phyloP scores from a whole-genome alignment of 108 stramenopile species.

The Skeletonema grethae region DNA sequence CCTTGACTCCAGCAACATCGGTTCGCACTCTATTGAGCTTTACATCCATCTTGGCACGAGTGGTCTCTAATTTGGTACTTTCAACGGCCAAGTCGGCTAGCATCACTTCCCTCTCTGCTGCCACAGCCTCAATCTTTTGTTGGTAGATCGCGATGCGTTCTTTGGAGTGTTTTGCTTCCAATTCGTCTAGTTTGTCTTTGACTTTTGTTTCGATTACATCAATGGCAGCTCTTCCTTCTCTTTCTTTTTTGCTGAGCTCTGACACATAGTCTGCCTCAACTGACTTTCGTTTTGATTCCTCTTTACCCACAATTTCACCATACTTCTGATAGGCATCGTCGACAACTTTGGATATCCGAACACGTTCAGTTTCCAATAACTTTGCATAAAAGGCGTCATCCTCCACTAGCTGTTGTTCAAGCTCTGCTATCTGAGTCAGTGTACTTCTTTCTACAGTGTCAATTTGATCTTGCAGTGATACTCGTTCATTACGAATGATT shows the following conservation, averaged over 20 bases:
- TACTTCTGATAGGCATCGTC: constrained; percentile 22
- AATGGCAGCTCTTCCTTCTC: constrained; percentile 13
- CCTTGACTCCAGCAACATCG: constrained; percentile 29
- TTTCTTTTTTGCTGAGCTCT: constrained; percentile 15
- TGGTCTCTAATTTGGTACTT: constrained; percentile 28
- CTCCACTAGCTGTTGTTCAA: constrained; percentile 19
- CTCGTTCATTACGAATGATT: constrained; percentile 26
- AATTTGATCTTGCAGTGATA: constrained; percentile 31
- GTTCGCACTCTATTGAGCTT: constrained; percentile 25
- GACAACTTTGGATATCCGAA: constrained; percentile 28
- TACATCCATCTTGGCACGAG: constrained; percentile 25
- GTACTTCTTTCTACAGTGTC: constrained; percentile 27
- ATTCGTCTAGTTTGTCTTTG: constrained; percentile 20
- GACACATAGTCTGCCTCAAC: constrained; percentile 16
- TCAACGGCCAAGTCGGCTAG: constrained; percentile 33
- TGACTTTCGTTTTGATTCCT: constrained; percentile 16
- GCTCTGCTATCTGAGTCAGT: constrained; percentile 23
- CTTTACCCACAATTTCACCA: constrained; percentile 21
- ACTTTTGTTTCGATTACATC: constrained; percentile 25
- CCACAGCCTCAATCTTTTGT: constrained; percentile 36
- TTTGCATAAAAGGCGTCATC: constrained; percentile 28
- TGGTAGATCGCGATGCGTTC: constrained; percentile 40
- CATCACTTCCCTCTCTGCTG: constrained; percentile 23
- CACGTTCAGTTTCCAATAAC: constrained; percentile 17
- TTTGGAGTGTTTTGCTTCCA: constrained; percentile 35